Evolutionary conservation across 2,329 filamentous ascomycete species (phyloP), one percentile per base, ranked within the genome.

Genomic region (Penicillium crustosum): DNA sequence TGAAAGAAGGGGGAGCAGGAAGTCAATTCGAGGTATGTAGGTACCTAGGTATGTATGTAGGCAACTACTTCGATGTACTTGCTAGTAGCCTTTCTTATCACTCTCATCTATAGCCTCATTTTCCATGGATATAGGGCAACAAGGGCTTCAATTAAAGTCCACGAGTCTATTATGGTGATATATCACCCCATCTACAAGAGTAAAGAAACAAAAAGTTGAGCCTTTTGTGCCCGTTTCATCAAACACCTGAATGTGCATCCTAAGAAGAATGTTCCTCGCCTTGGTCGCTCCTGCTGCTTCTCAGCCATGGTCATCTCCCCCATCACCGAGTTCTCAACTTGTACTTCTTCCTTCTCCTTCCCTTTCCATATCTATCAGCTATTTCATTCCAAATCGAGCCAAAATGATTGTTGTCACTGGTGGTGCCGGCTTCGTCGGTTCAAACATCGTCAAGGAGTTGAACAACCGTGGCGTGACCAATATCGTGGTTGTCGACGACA

Each of bases 331-430:
- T 17, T 36, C 19, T 10, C 44, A 35, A 12, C 35, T 41, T 21
- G 17, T 23, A 13, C 12, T 31, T 5, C 12, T 5, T 15, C 19
- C 10, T 44, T 15, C 7, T 17, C 2, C 10, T 17, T 21, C 7
- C n/a, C 10, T 6, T 10, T 13, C 5, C 19, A 10, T 23, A 7
- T 4, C 12, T 12, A 25, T n/a, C 21, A 31, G 8, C 13, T 6
- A 12, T 21, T 21, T 19, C n/a, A 4, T 7, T 29, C 3, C 8
- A 31, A 17, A 31, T 23, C 6, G 4, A 31, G 5, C 17, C 42
- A 53, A 27, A 2, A 57, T 57, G 49, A 57, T 57, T 9, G 33
- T 57, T 2, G 17, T 57, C 12, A 53, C 54, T 9, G 54, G 54
- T 9, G 54, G 54, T 1, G 54, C 49, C 4, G 29, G 49, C 10